Evolutionary conservation across 2,329 filamentous ascomycete genomes (phyloP).

Genomic region (Colletotrichum horii): DNA sequence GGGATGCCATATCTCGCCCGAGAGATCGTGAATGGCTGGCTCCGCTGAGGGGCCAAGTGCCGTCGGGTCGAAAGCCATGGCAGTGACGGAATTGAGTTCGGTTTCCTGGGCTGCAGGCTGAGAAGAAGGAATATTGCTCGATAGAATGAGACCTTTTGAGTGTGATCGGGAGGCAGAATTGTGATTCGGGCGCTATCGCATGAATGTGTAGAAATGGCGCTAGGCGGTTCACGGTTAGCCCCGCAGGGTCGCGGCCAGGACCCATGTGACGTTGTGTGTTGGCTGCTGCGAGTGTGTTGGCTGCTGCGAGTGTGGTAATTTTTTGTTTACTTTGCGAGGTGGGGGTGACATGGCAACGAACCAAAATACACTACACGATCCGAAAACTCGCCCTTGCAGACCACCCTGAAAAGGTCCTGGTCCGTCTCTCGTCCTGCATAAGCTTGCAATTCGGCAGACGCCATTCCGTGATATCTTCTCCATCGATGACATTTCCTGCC

Average conservation of each 20-base stretch:
- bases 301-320: background rate
- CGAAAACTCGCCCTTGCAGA: constrained; percentile 12
- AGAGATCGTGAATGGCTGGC: constrained; percentile 39
- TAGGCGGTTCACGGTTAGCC: constrained; percentile 12
- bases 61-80: constrained; percentile 40
- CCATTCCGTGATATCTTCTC: background rate
- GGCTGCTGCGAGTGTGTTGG: background rate
- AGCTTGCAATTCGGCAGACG: constrained; percentile 1
- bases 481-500: background rate
- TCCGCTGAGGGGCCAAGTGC: constrained; percentile 35
- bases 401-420: constrained; percentile 16
- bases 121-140: background rate
- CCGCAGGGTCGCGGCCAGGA: background rate
- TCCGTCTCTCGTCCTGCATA: constrained; percentile 17
- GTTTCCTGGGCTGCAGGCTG: constrained; percentile 13
- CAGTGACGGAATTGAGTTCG: background rate
- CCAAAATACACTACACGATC: constrained; percentile 13
- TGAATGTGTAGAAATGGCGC: background rate
- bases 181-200: constrained; percentile 12
- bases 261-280: constrained; percentile 15
- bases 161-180: background rate
- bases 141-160: background rate
- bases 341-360: constrained; percentile 24
- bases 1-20: constrained; percentile 53
- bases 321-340: constrained; percentile 25